Base-by-base conservation (phyloP, 148 eudicot species). In the Cornus controversa region DNA sequence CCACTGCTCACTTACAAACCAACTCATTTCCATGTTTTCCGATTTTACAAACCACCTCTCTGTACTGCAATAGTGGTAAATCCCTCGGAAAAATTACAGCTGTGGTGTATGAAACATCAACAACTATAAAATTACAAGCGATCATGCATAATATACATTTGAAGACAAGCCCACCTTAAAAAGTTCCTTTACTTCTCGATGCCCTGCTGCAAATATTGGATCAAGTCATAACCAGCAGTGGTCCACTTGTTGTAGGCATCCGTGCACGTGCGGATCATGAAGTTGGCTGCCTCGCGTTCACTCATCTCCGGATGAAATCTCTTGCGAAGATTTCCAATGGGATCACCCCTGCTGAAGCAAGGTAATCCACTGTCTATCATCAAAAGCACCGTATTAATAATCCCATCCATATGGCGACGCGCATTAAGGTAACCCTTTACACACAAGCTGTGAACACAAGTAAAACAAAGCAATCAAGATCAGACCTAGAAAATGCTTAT, bases 211-310 rank as follows among this genome's bases (percentile, higher is more conserved):
- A 96, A 73, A 86, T 96, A 96, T 73, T 96, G 99, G 76, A 96
- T 96, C 79, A 96, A 82, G 89, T 96, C 99, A 74, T 96, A 96
- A 16, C 99, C 99, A 11, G 98, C 98, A 73, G 99, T 96, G 0
- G 97, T 91, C 99, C 99, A 96, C 82, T 96, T 96, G 83, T 93
- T 93, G 76, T 96, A 96, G 53, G 99, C 98, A 80, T 92, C 99
- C 4, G 94, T 91, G 88, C 98, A 96, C 28, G 82, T 90, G 26
- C 88, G 91, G 67, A 93, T 96, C 99, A 96, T 96, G 87, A 90
- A 96, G 79, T 84, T 89, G 58, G 98, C 98, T 0, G 99, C 99
- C 82, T 93, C 98, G 3, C 97, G 92, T 57, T 93, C 98, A 9
- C 86, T 93, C 99, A 96, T 93, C 84, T 96, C 99, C 0, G 99